A percentile compares a stretch with the other conserved stretches of the same genome.
Conservation (phyloP, 2,329 filamentous ascomycete species). For the Penicillium sp. region DNA sequence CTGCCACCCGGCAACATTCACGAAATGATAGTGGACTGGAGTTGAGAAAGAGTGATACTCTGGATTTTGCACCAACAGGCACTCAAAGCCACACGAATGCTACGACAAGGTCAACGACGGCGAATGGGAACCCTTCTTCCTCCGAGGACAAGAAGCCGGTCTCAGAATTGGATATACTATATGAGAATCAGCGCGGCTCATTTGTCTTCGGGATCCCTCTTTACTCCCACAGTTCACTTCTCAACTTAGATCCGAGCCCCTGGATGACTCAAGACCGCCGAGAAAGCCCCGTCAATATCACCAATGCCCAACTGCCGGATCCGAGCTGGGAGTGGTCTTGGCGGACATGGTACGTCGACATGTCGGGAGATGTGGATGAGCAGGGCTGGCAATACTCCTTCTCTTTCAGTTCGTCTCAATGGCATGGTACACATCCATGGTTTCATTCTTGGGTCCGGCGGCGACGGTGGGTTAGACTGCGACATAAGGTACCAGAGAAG, state of each 20-base stretch:
- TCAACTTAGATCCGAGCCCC: slow-evolving; percentile 80
- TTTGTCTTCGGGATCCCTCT: slow-evolving; percentile 87
- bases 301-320: slow-evolving; percentile 89
- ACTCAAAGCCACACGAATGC: slow-evolving; percentile 12
- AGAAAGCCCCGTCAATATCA: slow-evolving; percentile 69
- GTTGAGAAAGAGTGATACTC: slow-evolving; percentile 17
- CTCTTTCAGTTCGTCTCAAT: slow-evolving; percentile 77
- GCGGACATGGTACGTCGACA: slow-evolving; percentile 74
- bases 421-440: slow-evolving; percentile 89
- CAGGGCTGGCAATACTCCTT: slow-evolving; percentile 98
- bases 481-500: slow-evolving; percentile 60
- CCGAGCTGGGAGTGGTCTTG: slow-evolving; percentile 92
- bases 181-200: slow-evolving; percentile 91
- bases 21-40: slow-evolving; percentile 5
- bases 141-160: slow-evolving; percentile 29
- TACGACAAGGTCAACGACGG: slow-evolving; percentile 2
- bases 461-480: slow-evolving; percentile 82
- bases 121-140: slow-evolving; percentile 6
- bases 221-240: slow-evolving; percentile 85
- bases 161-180: slow-evolving; percentile 78
- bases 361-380: slow-evolving; percentile 81
- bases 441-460: slow-evolving; percentile 94
- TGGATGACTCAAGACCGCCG: slow-evolving; percentile 75
- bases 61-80: slow-evolving; percentile 19
- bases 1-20: slow-evolving; percentile 3